phyloP scores from a whole-genome alignment of 2,329 filamentous ascomycete species.

The Alternaria incomplexa region DNA sequence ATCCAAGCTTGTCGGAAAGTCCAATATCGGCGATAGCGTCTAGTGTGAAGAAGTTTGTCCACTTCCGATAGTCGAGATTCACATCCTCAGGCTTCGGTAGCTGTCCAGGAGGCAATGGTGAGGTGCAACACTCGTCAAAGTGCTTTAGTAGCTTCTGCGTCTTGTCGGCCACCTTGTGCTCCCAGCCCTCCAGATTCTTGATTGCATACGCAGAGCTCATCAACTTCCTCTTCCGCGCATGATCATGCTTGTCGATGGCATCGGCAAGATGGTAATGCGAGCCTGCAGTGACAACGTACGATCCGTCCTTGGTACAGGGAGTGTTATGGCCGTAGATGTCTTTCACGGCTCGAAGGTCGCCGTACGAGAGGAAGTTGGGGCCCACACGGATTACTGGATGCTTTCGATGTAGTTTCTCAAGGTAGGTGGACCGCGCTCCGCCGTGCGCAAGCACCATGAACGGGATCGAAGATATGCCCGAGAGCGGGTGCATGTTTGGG shows the following conservation, averaged over 20 bases:
- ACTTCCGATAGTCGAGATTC: conserved; percentile 59
- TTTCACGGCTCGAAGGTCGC: conserved; percentile 50
- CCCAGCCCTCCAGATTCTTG: conserved; percentile 41
- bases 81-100: conserved; percentile 48
- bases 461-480: conserved; percentile 56
- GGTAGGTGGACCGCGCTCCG: conserved; percentile 53
- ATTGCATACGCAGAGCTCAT: conserved; percentile 2
- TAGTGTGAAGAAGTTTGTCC: conserved; percentile 63
- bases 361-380: conserved; percentile 41
- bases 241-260: conserved; percentile 59
- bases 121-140: conserved; percentile 53
- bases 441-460: conserved; percentile 56
- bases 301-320: conserved; percentile 57
- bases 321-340: conserved; percentile 61
- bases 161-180: conserved; percentile 62
- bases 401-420: conserved; percentile 55
- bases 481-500: conserved; percentile 54
- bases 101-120: conserved; percentile 34
- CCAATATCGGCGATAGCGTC: conserved; percentile 65
- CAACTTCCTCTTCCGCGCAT: conserved; percentile 59
- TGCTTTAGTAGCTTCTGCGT: conserved; percentile 53
- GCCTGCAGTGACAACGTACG: conserved; percentile 55
- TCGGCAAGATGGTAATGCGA: conserved; percentile 61
- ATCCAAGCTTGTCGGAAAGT: conserved; percentile 58
- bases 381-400: conserved; percentile 51